Evolutionary conservation across 495 filamentous ascomycete genomes (phyloP).

Genomic region (Pyrenula aspistea): DNA sequence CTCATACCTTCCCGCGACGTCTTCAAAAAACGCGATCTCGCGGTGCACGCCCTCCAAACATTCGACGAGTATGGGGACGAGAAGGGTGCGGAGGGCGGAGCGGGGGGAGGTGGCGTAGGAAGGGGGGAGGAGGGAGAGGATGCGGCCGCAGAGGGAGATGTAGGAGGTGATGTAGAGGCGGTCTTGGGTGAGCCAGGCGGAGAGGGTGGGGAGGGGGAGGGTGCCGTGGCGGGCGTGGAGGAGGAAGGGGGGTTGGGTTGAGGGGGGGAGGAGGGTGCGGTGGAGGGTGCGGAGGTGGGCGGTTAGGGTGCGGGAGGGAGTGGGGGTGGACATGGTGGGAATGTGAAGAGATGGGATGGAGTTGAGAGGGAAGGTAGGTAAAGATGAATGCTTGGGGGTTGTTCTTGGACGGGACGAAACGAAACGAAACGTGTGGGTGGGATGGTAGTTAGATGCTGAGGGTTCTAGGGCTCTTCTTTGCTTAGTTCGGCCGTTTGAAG

Average conservation of each 20-base stretch:
- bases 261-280: constrained; percentile 23
- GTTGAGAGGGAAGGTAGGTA: too few relatives aligned
- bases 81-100: constrained; percentile 13
- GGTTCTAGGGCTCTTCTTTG: too few relatives aligned
- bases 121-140: constrained; percentile 20
- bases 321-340: neutral
- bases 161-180: constrained; percentile 63
- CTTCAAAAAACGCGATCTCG: constrained; percentile 59
- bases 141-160: constrained; percentile 49
- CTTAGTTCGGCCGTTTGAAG: too few relatives aligned
- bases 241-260: constrained; percentile 61
- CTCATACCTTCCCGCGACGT: constrained; percentile 49
- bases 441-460: too few relatives aligned
- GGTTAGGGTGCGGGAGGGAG: neutral
- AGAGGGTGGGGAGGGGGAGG: constrained; percentile 48
- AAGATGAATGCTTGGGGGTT: too few relatives aligned
- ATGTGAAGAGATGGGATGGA: neutral
- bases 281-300: neutral
- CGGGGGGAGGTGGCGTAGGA: constrained; percentile 51
- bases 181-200: constrained; percentile 66
- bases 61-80: constrained; percentile 37
- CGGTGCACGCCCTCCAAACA: constrained; percentile 51
- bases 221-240: constrained; percentile 50
- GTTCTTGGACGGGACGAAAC: too few relatives aligned
- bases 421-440: too few relatives aligned